Conservation (phyloP, 768 basidiomycete genomes). For the Suillus subluteus region DNA sequence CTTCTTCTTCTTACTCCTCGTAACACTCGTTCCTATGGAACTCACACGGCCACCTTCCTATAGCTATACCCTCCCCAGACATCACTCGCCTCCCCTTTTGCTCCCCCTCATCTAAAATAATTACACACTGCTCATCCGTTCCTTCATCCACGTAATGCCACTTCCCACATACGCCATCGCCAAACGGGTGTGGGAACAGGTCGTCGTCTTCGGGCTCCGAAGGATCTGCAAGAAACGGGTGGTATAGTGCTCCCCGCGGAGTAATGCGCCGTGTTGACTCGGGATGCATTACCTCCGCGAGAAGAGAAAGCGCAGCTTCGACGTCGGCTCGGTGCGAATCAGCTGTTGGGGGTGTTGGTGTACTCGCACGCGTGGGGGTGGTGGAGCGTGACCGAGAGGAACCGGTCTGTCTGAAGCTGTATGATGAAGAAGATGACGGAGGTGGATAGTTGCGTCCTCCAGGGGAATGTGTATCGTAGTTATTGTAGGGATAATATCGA, state of each 20-base stretch:
- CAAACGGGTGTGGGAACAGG: conserved; percentile 69
- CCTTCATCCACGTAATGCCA: conserved; percentile 65
- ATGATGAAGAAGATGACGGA: conserved; percentile 38
- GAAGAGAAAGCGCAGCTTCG: conserved; percentile 71
- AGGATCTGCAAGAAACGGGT: conserved; percentile 69
- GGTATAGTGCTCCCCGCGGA: conserved; percentile 74
- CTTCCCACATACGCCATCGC: conserved; percentile 66
- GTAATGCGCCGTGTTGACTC: conserved; percentile 80
- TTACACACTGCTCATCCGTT: conserved; percentile 57
- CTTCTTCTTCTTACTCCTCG: conserved; percentile 3
- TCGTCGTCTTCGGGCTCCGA: conserved; percentile 61
- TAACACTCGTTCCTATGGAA: conserved; percentile 45
- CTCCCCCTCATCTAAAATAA: conserved; percentile 41
- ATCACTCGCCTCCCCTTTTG: conserved; percentile 36
- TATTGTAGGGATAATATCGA: conserved; percentile 57
- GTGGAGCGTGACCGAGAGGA: conserved; percentile 27
- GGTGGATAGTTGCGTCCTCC: conserved; percentile 25
- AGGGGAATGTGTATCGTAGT: conserved; percentile 28
- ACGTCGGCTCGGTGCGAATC: conserved; percentile 57
- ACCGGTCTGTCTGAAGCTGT: conserved; percentile 22
- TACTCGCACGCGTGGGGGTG: conserved; percentile 22
- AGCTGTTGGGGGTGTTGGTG: conserved; percentile 25
- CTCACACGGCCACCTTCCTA: conserved; percentile 65
- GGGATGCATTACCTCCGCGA: conserved; percentile 72
- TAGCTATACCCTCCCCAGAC: conserved; percentile 54